A percentile compares a stretch with the other conserved stretches of the same genome.
These are phyloP conservation scores for Chaetomiaceae sp. DNA, from an alignment of 2,329 filamentous ascomycete species.

Conservation along the genomic window DNA sequence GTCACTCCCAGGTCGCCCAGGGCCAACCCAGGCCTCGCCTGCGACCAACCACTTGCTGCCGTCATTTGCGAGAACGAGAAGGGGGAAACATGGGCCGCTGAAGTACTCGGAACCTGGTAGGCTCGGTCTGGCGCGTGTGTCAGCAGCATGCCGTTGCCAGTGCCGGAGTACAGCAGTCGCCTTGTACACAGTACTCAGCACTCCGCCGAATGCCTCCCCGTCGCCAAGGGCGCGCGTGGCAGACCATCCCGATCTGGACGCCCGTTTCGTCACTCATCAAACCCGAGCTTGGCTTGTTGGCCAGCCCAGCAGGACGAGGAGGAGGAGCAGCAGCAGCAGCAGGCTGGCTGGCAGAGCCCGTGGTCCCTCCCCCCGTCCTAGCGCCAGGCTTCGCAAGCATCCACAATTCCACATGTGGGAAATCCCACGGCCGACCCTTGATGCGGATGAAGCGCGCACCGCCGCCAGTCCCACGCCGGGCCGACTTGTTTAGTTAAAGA, in stretches of 20 bases:
- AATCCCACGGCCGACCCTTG: constrained; percentile 17
- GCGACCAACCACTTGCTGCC: constrained; percentile 12
- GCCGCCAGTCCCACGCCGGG: constrained; percentile 19
- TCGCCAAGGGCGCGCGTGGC: constrained; percentile 12
- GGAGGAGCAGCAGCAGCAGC: constrained; percentile 12
- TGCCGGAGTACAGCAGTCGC: not conserved
- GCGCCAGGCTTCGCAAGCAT: constrained; percentile 20
- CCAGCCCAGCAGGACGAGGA: too few species aligned
- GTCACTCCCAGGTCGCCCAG: too few species aligned
- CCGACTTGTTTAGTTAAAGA: constrained; percentile 18
- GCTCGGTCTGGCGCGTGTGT: not conserved
- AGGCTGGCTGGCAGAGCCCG: not conserved
- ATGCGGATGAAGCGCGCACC: constrained; percentile 3
- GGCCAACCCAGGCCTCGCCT: constrained; percentile 23
- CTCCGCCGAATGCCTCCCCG: constrained; percentile 14
- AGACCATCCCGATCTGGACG: constrained; percentile 19
- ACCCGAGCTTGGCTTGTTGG: constrained; percentile 7
- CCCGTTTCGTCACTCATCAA: constrained; percentile 22
- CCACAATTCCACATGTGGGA: constrained; percentile 21
- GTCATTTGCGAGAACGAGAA: constrained; percentile 12
- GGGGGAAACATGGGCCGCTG: not conserved
- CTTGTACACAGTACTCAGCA: constrained; percentile 7
- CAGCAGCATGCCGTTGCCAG: not conserved
- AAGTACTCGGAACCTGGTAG: constrained; percentile 9
- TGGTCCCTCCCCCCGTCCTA: constrained; percentile 16